Conservation (phyloP, 2,329 filamentous ascomycete genomes). For the Claviceps sp. region DNA sequence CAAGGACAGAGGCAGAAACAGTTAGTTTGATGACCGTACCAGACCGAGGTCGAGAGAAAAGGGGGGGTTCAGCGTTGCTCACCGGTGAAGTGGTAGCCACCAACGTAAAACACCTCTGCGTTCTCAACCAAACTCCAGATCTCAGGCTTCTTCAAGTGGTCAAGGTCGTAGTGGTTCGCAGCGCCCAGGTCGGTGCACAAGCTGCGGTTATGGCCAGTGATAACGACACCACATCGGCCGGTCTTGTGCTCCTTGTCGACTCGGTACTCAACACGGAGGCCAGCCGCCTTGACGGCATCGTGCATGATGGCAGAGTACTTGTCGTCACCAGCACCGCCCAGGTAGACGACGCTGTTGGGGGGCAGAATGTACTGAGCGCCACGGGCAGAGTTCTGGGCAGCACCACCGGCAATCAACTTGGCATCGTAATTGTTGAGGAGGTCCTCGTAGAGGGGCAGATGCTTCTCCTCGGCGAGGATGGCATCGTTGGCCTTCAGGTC, state of each 20-base stretch:
- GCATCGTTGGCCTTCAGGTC: constrained; percentile 90
- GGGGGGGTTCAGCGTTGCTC: constrained; percentile 5
- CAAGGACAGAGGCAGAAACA: neutral
- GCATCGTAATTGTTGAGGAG: constrained; percentile 84
- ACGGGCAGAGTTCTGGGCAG: constrained; percentile 93
- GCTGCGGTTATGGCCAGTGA: constrained; percentile 90
- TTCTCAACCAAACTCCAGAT: constrained; percentile 88
- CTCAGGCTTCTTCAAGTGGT: constrained; percentile 80
- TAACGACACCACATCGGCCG: constrained; percentile 89
- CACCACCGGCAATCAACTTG: constrained; percentile 89
- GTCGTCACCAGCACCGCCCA: constrained; percentile 89
- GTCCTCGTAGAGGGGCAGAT: constrained; percentile 83
- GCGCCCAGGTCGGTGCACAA: constrained; percentile 92
- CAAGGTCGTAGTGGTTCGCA: constrained; percentile 92
- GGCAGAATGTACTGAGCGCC: constrained; percentile 94
- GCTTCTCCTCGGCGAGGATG: constrained; percentile 88
- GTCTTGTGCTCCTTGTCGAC: constrained; percentile 75
- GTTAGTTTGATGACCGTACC: neutral
- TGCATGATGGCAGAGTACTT: constrained; percentile 85
- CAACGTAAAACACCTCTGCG: constrained; percentile 81
- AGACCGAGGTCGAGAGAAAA: neutral
- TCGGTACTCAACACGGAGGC: constrained; percentile 88
- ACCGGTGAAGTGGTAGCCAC: constrained; percentile 88
- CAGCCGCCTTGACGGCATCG: constrained; percentile 74
- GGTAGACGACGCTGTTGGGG: constrained; percentile 78